Evolutionary conservation across 1,284 basidiomycete species (phyloP), one percentile per base, ranked within the genome.

Genomic region (Binderoboletus segoi): DNA sequence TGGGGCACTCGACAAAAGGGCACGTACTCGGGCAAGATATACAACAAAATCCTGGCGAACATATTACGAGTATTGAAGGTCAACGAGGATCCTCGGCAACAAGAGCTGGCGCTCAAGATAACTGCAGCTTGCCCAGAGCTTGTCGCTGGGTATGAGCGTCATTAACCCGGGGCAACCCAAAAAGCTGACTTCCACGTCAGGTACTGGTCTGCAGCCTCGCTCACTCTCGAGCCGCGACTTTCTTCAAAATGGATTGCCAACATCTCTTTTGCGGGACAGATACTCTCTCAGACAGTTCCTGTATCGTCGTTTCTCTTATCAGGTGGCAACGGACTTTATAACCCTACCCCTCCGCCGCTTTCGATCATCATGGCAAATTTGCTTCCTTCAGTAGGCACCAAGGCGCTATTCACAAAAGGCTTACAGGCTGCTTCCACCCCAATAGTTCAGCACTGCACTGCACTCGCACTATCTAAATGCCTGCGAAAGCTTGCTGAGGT

Each of bases 201-300:
- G 12, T 94, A 91, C 69, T 94, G 93, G 91, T 73, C 84, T 18
- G 81, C 82, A 33, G 88, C 84, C 4, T 83, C 84, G 1, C 75
- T 94, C 23, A 89, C 89, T 0, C 79, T 97, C 8, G 95, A 98
- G 61, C 94, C 95, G 1, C 84, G 92, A 1, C 81, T 95, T 1
- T 91, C 91, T 8, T 91, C 92, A 0, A 87, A 89, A 65, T 98
- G 94, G 94, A 85, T 97, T 32, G 85, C 89, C 2, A 95, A 94
- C 53, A 85, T 96, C 57, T 81, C 92, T 3, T 91, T 94, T 67
- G 82, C 94, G 41, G 90, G 88, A 0, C 78, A 82, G 3, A 82
- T 95, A 33, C 80, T 96, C 46, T 88, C 89, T 0, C 80, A 94
- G 0, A 84, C 89, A 0, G 74, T 94, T 1, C 94, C 94, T 0